A percentile compares a stretch with the other conserved stretches of the same genome.
phyloP scores from a whole-genome alignment of 495 filamentous ascomycete species.

The Aspergillus mulundensis region DNA sequence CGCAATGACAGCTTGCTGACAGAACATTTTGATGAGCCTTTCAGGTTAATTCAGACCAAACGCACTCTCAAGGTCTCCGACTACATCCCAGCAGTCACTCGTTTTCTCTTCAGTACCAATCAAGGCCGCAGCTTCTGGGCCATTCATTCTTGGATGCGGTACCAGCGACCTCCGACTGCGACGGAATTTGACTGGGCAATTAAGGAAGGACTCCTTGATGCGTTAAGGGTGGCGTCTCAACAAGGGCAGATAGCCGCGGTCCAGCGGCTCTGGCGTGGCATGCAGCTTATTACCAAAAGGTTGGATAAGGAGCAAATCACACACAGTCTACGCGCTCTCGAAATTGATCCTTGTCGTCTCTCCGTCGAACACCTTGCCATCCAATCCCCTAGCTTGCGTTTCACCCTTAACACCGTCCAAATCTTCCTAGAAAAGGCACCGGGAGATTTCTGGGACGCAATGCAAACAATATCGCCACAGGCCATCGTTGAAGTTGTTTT shows the following conservation, averaged over 20 bases:
- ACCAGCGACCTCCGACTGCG: slow-evolving; percentile 50
- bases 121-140: slow-evolving; percentile 63
- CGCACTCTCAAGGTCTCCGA: slow-evolving; percentile 64
- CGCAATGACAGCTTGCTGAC: slow-evolving; percentile 47
- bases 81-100: slow-evolving; percentile 72
- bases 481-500: slow-evolving; percentile 73
- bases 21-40: slow-evolving; percentile 69
- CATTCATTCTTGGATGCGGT: slow-evolving; percentile 58
- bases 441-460: slow-evolving; percentile 79
- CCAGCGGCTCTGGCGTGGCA: slow-evolving; percentile 69
- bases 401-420: slow-evolving; percentile 62
- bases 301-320: slow-evolving; percentile 72
- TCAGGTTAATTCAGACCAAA: slow-evolving; percentile 68
- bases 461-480: slow-evolving; percentile 70
- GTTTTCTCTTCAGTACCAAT: slow-evolving; percentile 71
- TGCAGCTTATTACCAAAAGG: slow-evolving; percentile 62
- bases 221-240: slow-evolving; percentile 35
- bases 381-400: slow-evolving; percentile 53
- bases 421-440: slow-evolving; percentile 67
- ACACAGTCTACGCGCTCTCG: slow-evolving; percentile 71
- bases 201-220: slow-evolving; percentile 54
- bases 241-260: slow-evolving; percentile 49
- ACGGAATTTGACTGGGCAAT: slow-evolving; percentile 83
- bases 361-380: slow-evolving; percentile 70
- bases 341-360: slow-evolving; percentile 72